Conservation (phyloP, 208 protist genomes). For the Acanthamoeba culbertsoni region DNA sequence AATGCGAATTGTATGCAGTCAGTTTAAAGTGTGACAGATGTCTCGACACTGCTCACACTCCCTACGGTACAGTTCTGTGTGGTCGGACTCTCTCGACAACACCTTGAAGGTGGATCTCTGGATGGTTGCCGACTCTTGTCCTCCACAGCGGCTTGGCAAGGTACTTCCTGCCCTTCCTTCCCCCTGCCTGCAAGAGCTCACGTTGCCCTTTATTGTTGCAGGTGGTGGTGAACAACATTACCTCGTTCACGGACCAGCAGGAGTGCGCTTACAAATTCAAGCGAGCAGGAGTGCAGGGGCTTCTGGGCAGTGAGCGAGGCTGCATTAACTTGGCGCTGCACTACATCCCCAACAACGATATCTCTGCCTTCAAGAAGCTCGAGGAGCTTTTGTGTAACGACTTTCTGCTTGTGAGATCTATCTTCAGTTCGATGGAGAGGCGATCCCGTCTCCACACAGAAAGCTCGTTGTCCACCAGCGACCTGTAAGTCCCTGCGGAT, state of each 20-base stretch:
- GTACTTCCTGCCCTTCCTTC: not conserved
- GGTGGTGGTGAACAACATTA: slow-evolving; percentile 5
- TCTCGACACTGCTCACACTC: not conserved
- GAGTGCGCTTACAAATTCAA: slow-evolving; percentile 37
- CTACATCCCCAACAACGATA: slow-evolving; percentile 54
- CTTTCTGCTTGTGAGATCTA: slow-evolving; percentile 23
- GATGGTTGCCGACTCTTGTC: not conserved
- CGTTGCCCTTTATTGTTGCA: not conserved
- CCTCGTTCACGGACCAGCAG: not conserved
- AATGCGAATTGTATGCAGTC: slow-evolving; percentile 17
- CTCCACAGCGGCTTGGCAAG: not conserved
- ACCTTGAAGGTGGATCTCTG: not conserved
- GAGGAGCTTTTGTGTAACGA: slow-evolving; percentile 50
- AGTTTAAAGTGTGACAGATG: not conserved
- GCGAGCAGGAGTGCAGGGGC: not conserved
- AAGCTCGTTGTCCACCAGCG: not conserved
- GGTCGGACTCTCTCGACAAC: not conserved
- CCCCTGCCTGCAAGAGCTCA: not conserved
- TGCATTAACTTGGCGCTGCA: slow-evolving; percentile 21
- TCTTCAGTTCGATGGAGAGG: slow-evolving; percentile 23
- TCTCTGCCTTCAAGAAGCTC: slow-evolving; percentile 49
- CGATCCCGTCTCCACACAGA: not conserved
- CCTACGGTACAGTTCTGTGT: not conserved
- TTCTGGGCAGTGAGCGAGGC: slow-evolving; percentile 8
- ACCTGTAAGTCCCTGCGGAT: not conserved